Conservation (phyloP, 202 grass and related monocot species). For the Brachypodium distachyon region DNA sequence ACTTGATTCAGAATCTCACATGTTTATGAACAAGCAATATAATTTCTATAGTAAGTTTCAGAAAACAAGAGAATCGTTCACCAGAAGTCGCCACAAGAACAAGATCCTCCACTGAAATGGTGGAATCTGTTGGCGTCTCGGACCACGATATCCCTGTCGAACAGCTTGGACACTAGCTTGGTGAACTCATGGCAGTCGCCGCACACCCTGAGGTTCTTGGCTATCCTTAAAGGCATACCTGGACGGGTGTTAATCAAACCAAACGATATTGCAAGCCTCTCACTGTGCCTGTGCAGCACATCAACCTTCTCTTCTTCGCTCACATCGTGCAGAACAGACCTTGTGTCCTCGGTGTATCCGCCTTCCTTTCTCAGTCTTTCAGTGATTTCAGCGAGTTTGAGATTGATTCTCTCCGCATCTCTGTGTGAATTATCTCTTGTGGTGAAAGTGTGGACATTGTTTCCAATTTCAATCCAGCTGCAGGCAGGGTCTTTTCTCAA, state of each 20-base stretch:
- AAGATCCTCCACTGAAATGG: conserved; percentile 63
- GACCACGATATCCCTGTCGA: conserved; percentile 51
- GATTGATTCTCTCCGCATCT: conserved; percentile 40
- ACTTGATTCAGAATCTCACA: not conserved
- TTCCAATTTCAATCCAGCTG: conserved; percentile 72
- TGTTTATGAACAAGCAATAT: not conserved
- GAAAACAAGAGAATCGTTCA: conserved; percentile 23
- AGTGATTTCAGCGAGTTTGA: conserved; percentile 50
- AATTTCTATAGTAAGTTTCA: not conserved
- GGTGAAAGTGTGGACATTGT: conserved; percentile 45
- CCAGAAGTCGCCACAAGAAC: conserved; percentile 83
- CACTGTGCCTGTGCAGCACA: conserved; percentile 48
- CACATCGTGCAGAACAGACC: conserved; percentile 53
- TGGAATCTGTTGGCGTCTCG: conserved; percentile 80
- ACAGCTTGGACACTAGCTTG: conserved; percentile 53
- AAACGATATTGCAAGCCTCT: conserved; percentile 59
- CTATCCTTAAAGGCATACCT: conserved; percentile 34
- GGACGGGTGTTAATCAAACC: conserved; percentile 43
- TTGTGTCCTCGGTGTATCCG: conserved; percentile 55
- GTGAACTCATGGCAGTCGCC: conserved; percentile 66
- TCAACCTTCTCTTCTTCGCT: conserved; percentile 62
- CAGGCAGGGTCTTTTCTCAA: conserved; percentile 74
- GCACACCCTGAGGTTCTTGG: conserved; percentile 72
- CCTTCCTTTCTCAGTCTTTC: conserved; percentile 36
- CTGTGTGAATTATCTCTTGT: conserved; percentile 40